Base-by-base conservation (phyloP, 805 yeast species). In the Kuraishia floccosa region DNA sequence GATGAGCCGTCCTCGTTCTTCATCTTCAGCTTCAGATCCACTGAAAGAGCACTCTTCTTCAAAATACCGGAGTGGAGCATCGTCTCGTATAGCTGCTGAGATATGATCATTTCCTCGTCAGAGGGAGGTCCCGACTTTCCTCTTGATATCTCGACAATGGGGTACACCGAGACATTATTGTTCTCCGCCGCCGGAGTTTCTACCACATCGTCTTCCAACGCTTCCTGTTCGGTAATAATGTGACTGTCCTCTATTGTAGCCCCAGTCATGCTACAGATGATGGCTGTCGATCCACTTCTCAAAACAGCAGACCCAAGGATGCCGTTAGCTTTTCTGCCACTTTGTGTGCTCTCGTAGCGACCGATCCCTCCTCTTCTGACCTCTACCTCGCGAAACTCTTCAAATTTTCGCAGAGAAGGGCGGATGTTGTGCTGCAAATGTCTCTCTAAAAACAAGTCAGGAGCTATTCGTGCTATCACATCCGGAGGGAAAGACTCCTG, bases 41-140 rank as follows among this genome's bases (percentile, higher is more conserved):
- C 73, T 41, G 65, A 63, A 35, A 80, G 57, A 5, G 80, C 64
- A 17, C 64, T 49, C 26, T 58, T 56, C 2, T 67, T 54, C 13
- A 80, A 50, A 15, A 80, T 38, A 18, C 70, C 68, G 9, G 81
- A 68, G 37, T 73, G 75, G 28, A 68, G 52, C 4, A 84, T 48
- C 4, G 69, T 57, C 39, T 81, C 81, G 42, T 73, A 72, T 16
- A 82, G 42, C 35, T 59, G 59, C 49, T 83, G 93, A 1, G 83
- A 70, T 14, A 79, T 45, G 19, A 68, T 72, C 75, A 80, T 82
- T 48, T 85, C 95, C 53, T 85, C 94, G 42, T 76, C 82, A 1
- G 87, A 73, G 18, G 94, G 94, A 1, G 85, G 82, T 10, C 93
- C 91, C 6, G 58, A 49, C 32, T 84, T 63, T 19, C 94, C 94